These are phyloP conservation scores for Pyrus hybrid DNA, from an alignment of 331 rosid genomes.

Conservation along the genomic window DNA sequence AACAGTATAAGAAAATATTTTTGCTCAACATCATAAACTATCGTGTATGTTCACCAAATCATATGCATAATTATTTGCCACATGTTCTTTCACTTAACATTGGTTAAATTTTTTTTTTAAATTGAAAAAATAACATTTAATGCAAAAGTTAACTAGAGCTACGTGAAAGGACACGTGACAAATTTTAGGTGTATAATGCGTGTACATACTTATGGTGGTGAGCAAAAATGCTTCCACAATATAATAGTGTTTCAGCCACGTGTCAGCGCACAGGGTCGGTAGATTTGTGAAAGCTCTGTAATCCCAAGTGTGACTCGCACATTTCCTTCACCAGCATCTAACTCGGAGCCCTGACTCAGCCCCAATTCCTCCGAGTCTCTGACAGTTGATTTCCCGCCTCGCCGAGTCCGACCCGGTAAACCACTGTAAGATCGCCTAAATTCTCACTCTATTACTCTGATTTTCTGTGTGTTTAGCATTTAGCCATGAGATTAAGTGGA, in stretches of 20 bases:
- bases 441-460: not conserved
- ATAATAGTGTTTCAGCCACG: conserved; percentile 6
- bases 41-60: too few relatives aligned
- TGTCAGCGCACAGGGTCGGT: conserved; percentile 16
- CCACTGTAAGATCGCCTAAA: conserved; percentile 19
- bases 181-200: too few relatives aligned
- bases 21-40: too few relatives aligned
- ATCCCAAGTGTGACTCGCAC: conserved; percentile 19
- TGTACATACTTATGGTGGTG: too few relatives aligned
- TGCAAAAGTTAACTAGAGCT: too few relatives aligned
- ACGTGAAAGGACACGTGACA: too few relatives aligned
- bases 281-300: conserved; percentile 16
- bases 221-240: too few relatives aligned
- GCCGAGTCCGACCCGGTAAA: conserved; percentile 13
- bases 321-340: conserved; percentile 11
- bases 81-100: too few relatives aligned
- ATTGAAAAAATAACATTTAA: too few relatives aligned
- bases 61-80: too few relatives aligned
- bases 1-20: too few relatives aligned
- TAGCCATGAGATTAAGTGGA: not conserved
- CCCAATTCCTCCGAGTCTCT: conserved; percentile 2
- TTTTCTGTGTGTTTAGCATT: not conserved
- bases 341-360: conserved; percentile 11
- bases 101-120: too few relatives aligned
- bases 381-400: conserved; percentile 5